Evolutionary conservation across 176 grass and related monocot species (phyloP).

Genomic region (Luzula sylvatica): DNA sequence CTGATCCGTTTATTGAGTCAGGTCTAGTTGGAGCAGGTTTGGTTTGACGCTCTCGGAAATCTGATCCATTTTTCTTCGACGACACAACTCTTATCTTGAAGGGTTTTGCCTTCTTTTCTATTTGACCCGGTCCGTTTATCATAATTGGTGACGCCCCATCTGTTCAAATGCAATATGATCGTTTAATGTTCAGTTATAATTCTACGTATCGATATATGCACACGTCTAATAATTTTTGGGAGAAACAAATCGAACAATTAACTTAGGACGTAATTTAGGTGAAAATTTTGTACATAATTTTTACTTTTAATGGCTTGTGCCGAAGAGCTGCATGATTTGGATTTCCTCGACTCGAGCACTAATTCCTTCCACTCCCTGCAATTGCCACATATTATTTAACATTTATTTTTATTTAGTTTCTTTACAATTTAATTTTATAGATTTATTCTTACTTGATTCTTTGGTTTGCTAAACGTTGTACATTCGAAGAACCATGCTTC

Average conservation of each 20-base stretch:
- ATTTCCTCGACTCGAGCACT: slow-evolving; percentile 49
- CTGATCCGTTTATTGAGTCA: slow-evolving; percentile 11
- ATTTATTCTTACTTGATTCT: slow-evolving; percentile 53
- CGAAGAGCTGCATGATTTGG: slow-evolving; percentile 25
- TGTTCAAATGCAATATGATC: slow-evolving; percentile 21
- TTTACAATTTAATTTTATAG: not conserved
- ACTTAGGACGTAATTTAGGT: not conserved
- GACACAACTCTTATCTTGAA: too few relatives aligned
- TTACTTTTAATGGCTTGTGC: slow-evolving; percentile 44
- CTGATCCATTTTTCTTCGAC: too few relatives aligned
- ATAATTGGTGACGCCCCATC: slow-evolving; percentile 27
- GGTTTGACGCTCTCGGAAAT: not conserved
- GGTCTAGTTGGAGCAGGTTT: not conserved
- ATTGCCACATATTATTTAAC: not conserved
- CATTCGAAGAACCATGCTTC: slow-evolving; percentile 55
- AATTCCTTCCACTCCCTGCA: slow-evolving; percentile 84
- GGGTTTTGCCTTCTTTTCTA: too few relatives aligned
- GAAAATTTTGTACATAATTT: slow-evolving; percentile 2
- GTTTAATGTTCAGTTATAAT: too few relatives aligned
- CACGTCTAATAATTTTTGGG: too few relatives aligned
- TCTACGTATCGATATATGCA: too few relatives aligned
- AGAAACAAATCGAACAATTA: not conserved
- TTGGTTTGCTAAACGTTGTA: slow-evolving; percentile 55
- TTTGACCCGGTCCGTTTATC: not conserved
- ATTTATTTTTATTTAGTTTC: not conserved